These are phyloP conservation scores for Amanita molliuscula DNA, from an alignment of 768 basidiomycete genomes.

Conservation along the genomic window DNA sequence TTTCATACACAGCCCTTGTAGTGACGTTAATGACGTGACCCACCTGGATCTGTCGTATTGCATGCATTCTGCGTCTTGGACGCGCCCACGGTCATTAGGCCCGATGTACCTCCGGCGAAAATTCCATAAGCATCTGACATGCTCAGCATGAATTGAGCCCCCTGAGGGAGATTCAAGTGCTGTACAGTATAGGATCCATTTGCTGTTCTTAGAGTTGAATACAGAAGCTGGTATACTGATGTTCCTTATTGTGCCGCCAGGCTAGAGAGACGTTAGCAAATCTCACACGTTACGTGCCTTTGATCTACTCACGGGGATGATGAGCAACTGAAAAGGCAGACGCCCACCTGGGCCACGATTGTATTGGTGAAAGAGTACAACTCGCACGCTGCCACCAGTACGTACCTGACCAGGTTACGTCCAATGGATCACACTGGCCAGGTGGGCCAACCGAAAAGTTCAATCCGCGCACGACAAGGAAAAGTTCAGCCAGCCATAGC, in stretches of 20 bases:
- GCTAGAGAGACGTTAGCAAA: constrained; percentile 30
- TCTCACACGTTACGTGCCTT: constrained; percentile 4
- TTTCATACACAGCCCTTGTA: too few relatives aligned
- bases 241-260: constrained; percentile 15
- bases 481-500: not conserved
- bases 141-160: constrained; percentile 12
- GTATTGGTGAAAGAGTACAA: not conserved
- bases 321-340: constrained; percentile 16
- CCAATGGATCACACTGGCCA: constrained; percentile 16
- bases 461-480: not conserved
- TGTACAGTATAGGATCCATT: constrained; percentile 13
- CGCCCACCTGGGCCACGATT: constrained; percentile 13
- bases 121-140: constrained; percentile 19
- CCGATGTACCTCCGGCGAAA: constrained; percentile 16
- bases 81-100: constrained; percentile 13
- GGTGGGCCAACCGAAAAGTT: constrained; percentile 13
- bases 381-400: not conserved
- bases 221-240: constrained; percentile 15
- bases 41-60: constrained; percentile 16
- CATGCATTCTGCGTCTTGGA: constrained; percentile 11
- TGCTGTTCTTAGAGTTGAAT: constrained; percentile 8
- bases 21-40: not conserved
- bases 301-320: constrained; percentile 14
- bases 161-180: constrained; percentile 6
- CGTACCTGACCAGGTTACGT: constrained; percentile 17